Conservation (phyloP, 345 rosid genomes). For the Boechera divaricarpa region DNA sequence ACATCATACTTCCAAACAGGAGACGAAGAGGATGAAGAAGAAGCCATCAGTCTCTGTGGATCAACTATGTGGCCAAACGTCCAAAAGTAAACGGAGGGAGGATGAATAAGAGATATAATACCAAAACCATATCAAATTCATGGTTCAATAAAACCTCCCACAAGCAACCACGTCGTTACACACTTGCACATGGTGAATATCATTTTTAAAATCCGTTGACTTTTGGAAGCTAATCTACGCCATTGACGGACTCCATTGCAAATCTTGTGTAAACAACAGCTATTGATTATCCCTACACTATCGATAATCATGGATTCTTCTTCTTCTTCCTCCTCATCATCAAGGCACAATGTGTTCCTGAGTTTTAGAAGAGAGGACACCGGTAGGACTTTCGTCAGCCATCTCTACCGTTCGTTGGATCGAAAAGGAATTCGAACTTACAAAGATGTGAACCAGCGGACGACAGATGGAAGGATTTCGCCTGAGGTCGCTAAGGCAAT, state of each 20-base stretch:
- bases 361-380: not conserved
- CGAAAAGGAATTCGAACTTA: not conserved
- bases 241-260: too few relatives aligned
- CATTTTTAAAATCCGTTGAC: too few relatives aligned
- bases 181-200: too few relatives aligned
- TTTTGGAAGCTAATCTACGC: too few relatives aligned
- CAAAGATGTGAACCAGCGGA: not conserved
- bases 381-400: not conserved
- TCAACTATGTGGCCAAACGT: too few relatives aligned
- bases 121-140: too few relatives aligned
- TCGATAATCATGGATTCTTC: not conserved
- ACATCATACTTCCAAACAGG: constrained; percentile 4
- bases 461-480: not conserved
- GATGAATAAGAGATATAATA: too few relatives aligned
- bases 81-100: too few relatives aligned
- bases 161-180: too few relatives aligned
- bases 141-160: too few relatives aligned
- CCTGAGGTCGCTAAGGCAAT: not conserved
- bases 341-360: not conserved
- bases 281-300: not conserved
- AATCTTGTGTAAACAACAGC: too few relatives aligned
- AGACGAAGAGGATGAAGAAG: not conserved
- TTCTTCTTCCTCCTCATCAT: not conserved
- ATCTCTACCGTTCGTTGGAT: not conserved
- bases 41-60: not conserved